Conservation (phyloP, 1,139 yeast genomes). For the Scheffersomyces lignicola region DNA sequence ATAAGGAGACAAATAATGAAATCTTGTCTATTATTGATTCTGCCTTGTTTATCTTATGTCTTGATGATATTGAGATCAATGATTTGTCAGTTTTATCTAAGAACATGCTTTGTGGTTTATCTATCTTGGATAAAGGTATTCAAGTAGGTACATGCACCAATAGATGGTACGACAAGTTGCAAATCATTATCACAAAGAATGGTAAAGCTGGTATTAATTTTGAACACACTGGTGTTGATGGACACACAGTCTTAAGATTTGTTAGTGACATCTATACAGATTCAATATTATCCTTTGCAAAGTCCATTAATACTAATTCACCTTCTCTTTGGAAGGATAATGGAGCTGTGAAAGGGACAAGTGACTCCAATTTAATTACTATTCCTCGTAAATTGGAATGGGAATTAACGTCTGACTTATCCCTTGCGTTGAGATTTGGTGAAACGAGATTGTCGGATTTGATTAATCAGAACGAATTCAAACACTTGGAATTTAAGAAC, state of each 20-base stretch:
- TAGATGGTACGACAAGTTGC: constrained; percentile 93
- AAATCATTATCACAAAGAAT: constrained; percentile 83
- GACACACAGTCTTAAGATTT: constrained; percentile 86
- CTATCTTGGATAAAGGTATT: constrained; percentile 76
- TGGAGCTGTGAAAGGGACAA: constrained; percentile 9
- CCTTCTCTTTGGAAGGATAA: constrained; percentile 68
- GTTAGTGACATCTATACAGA: constrained; percentile 91
- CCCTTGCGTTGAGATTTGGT: constrained; percentile 82
- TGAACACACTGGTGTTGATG: constrained; percentile 95
- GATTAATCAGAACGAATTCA: constrained; percentile 87
- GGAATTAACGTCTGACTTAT: constrained; percentile 75
- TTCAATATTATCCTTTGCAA: constrained; percentile 83
- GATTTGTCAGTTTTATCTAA: constrained; percentile 70
- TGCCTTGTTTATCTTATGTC: constrained; percentile 77
- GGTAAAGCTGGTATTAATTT: constrained; percentile 93
- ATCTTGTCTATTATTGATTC: constrained; percentile 74
- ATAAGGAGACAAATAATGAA: constrained; percentile 57
- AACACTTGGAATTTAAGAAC: constrained; percentile 70
- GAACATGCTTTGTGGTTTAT: constrained; percentile 84
- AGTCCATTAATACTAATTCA: constrained; percentile 74
- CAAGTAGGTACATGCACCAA: constrained; percentile 94
- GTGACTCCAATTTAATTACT: constrained; percentile 38
- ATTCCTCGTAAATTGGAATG: constrained; percentile 89
- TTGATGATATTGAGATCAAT: constrained; percentile 73
- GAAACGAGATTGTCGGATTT: constrained; percentile 87